These are phyloP conservation scores for Atalantia buxifolia DNA, from an alignment of 345 rosid genomes.

Conservation along the genomic window DNA sequence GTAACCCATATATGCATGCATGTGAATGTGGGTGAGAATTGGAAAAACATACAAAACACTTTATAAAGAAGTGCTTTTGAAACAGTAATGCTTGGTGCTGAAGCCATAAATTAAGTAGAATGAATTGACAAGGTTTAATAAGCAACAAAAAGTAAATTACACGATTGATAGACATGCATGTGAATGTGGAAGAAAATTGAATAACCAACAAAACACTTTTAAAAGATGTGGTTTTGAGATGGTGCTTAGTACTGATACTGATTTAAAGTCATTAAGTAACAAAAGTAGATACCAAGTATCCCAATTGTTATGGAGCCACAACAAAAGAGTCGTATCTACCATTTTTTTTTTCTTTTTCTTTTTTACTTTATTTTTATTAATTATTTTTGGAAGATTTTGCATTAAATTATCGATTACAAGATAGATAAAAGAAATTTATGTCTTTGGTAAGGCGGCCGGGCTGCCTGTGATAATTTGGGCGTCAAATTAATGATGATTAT, in stretches of 20 bases:
- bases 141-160: background rate
- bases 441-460: background rate
- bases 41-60: background rate
- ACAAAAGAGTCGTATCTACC: background rate
- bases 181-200: background rate
- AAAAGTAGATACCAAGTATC: background rate
- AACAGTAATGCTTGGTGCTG: background rate
- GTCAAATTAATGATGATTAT: background rate
- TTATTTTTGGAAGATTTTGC: background rate
- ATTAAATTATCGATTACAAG: background rate
- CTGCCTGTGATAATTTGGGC: background rate
- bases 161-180: background rate
- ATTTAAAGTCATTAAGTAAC: background rate
- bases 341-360: background rate
- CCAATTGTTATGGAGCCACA: background rate
- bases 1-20: background rate
- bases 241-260: background rate
- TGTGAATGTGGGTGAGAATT: background rate
- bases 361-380: background rate
- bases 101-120: background rate
- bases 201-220: background rate
- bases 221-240: background rate
- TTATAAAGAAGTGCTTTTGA: background rate
- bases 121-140: background rate
- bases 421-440: background rate